phyloP scores from a whole-genome alignment of 495 filamentous ascomycete genomes.

The Trichoderma gamsii region DNA sequence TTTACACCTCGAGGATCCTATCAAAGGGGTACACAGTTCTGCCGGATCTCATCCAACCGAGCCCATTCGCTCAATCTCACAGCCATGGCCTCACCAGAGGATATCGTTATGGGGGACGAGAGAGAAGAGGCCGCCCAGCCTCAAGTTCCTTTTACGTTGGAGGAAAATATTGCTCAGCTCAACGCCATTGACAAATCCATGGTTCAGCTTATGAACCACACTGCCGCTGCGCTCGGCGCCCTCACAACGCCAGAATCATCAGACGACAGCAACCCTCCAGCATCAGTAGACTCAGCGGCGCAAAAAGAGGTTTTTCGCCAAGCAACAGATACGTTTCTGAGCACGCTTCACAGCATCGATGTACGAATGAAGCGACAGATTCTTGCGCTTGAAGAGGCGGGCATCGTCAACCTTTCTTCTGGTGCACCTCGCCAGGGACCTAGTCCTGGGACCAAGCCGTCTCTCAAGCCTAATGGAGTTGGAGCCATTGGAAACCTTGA shows the following conservation, averaged over 20 bases:
- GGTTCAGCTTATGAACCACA: conserved; percentile 55
- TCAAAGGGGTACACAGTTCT: neutral
- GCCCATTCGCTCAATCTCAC: neutral
- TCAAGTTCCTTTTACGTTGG: conserved; percentile 46
- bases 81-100: neutral
- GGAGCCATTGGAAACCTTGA: conserved; percentile 61
- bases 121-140: conserved; percentile 18
- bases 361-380: conserved; percentile 70
- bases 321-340: conserved; percentile 60
- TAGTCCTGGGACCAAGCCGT: conserved; percentile 18
- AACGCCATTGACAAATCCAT: conserved; percentile 63
- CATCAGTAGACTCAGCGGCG: conserved; percentile 28
- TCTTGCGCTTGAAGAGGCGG: conserved; percentile 70
- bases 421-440: neutral
- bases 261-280: conserved; percentile 14
- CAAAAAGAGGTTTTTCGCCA: conserved; percentile 56
- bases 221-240: conserved; percentile 62
- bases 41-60: neutral
- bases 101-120: conserved; percentile 13
- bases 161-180: conserved; percentile 71
- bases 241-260: conserved; percentile 29
- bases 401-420: conserved; percentile 51
- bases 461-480: conserved; percentile 42
- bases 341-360: conserved; percentile 62
- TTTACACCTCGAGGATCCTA: neutral